Evolutionary conservation across 768 basidiomycete species (phyloP).

Genomic region (Chalciporus pseudorubinellus): DNA sequence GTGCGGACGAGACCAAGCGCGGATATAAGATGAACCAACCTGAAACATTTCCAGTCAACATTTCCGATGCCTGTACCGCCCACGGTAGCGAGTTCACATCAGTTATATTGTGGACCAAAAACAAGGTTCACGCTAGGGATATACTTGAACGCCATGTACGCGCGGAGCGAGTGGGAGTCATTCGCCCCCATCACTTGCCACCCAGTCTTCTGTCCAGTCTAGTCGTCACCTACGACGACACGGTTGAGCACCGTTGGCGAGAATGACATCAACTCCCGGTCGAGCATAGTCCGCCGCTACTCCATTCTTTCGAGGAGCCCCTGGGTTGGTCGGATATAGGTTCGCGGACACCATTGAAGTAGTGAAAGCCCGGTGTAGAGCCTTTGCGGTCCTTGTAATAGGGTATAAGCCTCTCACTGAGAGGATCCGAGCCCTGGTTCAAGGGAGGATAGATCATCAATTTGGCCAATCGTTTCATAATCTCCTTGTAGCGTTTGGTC

Average conservation of each 20-base stretch:
- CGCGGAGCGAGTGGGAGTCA: conserved; percentile 31
- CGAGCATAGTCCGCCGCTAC: conserved; percentile 9
- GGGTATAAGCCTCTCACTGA: conserved; percentile 22
- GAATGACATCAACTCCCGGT: conserved; percentile 20
- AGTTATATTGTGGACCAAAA: conserved; percentile 27
- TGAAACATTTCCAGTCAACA: conserved; percentile 30
- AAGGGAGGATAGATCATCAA: conserved; percentile 29
- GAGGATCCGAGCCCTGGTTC: conserved; percentile 14
- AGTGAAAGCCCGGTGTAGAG: conserved; percentile 6
- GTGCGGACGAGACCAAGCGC: no score
- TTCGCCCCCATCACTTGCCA: conserved; percentile 28
- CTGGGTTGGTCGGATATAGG: neutral
- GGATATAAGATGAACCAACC: conserved; percentile 18
- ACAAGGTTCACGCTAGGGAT: conserved; percentile 19
- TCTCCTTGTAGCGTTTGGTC: conserved; percentile 7
- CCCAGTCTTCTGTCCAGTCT: conserved; percentile 11
- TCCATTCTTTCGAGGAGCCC: conserved; percentile 1
- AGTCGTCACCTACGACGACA: conserved; percentile 23
- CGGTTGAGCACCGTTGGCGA: conserved; percentile 15
- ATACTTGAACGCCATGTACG: conserved; percentile 24
- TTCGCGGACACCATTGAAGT: conserved; percentile 9
- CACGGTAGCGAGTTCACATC: conserved; percentile 20
- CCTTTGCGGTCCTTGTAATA: conserved; percentile 12
- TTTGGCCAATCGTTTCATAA: conserved; percentile 33
- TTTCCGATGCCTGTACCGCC: conserved; percentile 3